Base-by-base conservation (phyloP, 805 yeast genomes). In the Candida montana region DNA sequence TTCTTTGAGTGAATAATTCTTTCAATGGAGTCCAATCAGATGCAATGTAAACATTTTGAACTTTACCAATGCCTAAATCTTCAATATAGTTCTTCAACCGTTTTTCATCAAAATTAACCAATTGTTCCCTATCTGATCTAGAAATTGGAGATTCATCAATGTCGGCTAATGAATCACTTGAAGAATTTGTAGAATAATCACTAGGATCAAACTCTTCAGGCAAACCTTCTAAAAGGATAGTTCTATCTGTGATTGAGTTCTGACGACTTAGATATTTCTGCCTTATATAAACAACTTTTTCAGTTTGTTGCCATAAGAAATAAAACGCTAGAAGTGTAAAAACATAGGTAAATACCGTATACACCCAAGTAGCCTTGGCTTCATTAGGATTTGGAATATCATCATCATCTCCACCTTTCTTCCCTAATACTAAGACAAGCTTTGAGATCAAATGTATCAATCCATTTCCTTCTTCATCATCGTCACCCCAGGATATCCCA, bases 161-260 rank as follows among this genome's bases (percentile, higher is more conserved):
- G 24, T 16, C 23, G 4, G 11, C 18, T 24, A 44, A 44, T 17
- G 48, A 39, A 4, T 53, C 47, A 7, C 49, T 33, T 4, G 49
- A 41, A 3, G 38, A 42, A 23, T 31, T 35, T 16, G 47, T 34
- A 2, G 33, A 40, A 36, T 53, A 55, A 4, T 55, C 59, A n/a
- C 43, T 41, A 5, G 57, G 59, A 32, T 96, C 72, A 37, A 90
- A 65, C 33, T 81, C 79, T 0, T 82, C 80, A 1, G 98, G 98
- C 7, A 91, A 83, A 0, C 98, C 98, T 36, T 90, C 80, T 8
- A 91, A 60, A 40, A 90, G 68, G 35, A 93, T 81, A 1, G 98
- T 93, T 56, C 96, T 73, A 67, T 91, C 98, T 0, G 98, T 88
- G 41, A 91, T 73, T 3, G 95, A 83, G 57, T 83, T 82, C 57